Conservation (phyloP, 768 basidiomycete genomes). For the Gelatoporia subvermispora region DNA sequence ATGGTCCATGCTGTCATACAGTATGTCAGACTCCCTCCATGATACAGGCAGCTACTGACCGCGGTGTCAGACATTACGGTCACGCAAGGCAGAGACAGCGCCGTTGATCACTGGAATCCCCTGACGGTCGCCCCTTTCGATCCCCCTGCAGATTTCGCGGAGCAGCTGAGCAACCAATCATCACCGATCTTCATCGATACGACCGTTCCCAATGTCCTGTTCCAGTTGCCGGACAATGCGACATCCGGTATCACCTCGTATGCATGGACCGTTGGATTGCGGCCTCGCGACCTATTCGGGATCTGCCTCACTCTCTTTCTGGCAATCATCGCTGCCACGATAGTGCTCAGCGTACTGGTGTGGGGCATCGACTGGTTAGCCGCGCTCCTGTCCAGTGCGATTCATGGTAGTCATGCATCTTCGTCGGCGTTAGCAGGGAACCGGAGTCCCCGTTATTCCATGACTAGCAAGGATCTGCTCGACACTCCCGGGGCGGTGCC, state of each 20-base stretch:
- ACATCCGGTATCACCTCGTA: constrained; percentile 76
- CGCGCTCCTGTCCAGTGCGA: constrained; percentile 29
- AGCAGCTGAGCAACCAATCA: constrained; percentile 62
- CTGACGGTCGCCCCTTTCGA: constrained; percentile 49
- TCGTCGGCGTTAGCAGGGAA: constrained; percentile 24
- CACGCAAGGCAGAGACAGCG: constrained; percentile 37
- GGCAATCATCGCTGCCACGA: constrained; percentile 66
- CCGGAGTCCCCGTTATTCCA: constrained; percentile 38
- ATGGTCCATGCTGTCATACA: constrained; percentile 81
- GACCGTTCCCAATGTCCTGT: constrained; percentile 64
- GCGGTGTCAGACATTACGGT: constrained; percentile 64
- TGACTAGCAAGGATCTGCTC: constrained; percentile 48
- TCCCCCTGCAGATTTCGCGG: constrained; percentile 66
- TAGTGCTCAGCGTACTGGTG: constrained; percentile 61
- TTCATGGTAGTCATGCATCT: constrained; percentile 22
- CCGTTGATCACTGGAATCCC: constrained; percentile 61
- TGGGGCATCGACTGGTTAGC: constrained; percentile 66
- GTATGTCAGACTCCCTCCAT: constrained; percentile 34
- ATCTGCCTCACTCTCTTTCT: constrained; percentile 84
- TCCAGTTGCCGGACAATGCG: constrained; percentile 58
- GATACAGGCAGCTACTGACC: constrained; percentile 10
- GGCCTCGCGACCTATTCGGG: constrained; percentile 76
- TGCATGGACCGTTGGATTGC: constrained; percentile 78
- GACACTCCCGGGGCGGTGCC: constrained; percentile 26
- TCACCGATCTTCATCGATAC: constrained; percentile 79